A percentile compares a stretch with the other conserved stretches of the same genome.
These are phyloP conservation scores for Colletotrichum orbiculare DNA, from an alignment of 2,329 filamentous ascomycete genomes.

Conservation along the genomic window DNA sequence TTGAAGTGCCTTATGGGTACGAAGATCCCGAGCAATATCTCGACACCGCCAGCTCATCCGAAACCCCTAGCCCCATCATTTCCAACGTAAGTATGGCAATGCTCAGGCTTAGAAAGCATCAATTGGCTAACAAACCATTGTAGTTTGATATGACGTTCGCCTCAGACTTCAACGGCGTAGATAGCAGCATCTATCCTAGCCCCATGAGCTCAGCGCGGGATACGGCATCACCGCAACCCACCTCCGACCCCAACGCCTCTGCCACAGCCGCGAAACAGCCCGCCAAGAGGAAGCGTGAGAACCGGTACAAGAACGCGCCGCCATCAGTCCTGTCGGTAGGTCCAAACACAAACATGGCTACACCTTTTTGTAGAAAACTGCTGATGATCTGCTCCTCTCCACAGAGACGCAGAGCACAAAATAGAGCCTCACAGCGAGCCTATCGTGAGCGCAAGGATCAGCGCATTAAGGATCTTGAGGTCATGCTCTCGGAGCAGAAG, in stretches of 20 bases:
- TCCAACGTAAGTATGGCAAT: constrained; percentile 27
- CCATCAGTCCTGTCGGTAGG: constrained; percentile 61
- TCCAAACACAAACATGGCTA: constrained; percentile 7
- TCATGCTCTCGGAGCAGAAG: constrained; percentile 63
- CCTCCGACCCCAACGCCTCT: constrained; percentile 21
- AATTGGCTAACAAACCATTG: constrained; percentile 7
- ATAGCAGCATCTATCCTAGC: constrained; percentile 46
- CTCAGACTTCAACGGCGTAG: constrained; percentile 41
- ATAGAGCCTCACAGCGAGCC: constrained; percentile 46
- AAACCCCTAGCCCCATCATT: constrained; percentile 38
- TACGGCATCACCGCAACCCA: constrained; percentile 36
- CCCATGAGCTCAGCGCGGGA: constrained; percentile 41
- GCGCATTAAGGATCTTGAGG: constrained; percentile 72
- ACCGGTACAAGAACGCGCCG: constrained; percentile 64
- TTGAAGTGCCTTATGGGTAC: constrained; percentile 37
- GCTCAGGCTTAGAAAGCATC: background rate
- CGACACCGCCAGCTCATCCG: constrained; percentile 38
- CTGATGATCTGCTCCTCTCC: constrained; percentile 1
- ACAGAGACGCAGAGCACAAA: constrained; percentile 47
- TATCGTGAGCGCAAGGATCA: constrained; percentile 58
- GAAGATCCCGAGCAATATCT: constrained; percentile 35
- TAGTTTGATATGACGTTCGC: constrained; percentile 39
- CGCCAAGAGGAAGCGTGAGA: constrained; percentile 61
- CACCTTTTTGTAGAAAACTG: constrained; percentile 7
- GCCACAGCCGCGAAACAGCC: constrained; percentile 46